Evolutionary conservation across 2,329 filamentous ascomycete species (phyloP).

Genomic region (Tolypocladium pustulatum): DNA sequence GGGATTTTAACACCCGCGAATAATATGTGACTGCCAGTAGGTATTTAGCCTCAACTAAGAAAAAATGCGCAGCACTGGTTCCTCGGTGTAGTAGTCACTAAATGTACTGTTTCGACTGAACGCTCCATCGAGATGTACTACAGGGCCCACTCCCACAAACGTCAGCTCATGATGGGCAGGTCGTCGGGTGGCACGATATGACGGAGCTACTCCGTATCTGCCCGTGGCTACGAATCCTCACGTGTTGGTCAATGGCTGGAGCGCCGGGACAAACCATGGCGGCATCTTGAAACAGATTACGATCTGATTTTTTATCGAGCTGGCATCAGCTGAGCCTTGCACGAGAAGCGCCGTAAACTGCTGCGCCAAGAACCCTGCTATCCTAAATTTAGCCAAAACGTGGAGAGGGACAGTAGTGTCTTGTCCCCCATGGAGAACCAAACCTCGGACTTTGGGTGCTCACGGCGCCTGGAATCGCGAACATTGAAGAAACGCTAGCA

Average conservation of each 20-base stretch:
- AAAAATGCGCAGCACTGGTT: not conserved
- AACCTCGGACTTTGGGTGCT: too few species aligned
- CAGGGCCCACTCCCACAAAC: not conserved
- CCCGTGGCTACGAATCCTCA: not conserved
- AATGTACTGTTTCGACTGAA: not conserved
- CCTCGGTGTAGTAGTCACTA: not conserved
- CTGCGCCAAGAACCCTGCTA: not conserved
- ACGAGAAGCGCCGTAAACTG: not conserved
- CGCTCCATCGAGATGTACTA: not conserved
- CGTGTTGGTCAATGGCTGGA: not conserved
- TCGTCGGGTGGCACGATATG: not conserved
- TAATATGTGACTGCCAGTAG: too few species aligned
- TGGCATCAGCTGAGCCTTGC: not conserved
- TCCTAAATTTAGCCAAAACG: not conserved
- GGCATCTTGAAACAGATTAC: not conserved
- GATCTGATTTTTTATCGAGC: not conserved
- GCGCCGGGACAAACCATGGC: not conserved
- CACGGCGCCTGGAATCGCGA: too few species aligned
- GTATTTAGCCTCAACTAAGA: not conserved
- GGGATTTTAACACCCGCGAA: not conserved
- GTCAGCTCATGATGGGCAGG: not conserved
- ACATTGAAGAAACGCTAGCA: too few species aligned
- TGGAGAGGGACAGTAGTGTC: too few species aligned
- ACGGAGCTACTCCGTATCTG: not conserved
- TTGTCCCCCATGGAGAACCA: too few species aligned